Percentiles rank a stretch among this genome's conserved stretches.
Evolutionary conservation across 1,284 basidiomycete species (phyloP).

Genomic region (Marasmius fiardii): DNA sequence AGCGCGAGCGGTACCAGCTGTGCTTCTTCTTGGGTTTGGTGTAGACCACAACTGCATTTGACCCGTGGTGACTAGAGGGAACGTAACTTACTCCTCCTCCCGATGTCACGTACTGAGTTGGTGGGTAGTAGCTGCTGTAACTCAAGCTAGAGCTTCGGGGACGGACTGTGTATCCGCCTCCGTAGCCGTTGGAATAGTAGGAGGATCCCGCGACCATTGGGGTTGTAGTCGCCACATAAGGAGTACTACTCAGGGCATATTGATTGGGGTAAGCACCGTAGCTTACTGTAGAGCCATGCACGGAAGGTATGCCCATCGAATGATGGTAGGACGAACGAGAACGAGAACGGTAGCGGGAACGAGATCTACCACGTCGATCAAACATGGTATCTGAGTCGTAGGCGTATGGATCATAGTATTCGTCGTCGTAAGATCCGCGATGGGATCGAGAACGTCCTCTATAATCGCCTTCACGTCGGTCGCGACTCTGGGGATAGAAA

Average conservation of each 20-base stretch:
- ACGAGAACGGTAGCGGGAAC: constrained; percentile 25
- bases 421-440: constrained; percentile 25
- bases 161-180: constrained; percentile 2
- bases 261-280: constrained; percentile 21
- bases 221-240: background rate
- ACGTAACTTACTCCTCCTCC: constrained; percentile 7
- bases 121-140: constrained; percentile 4
- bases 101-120: constrained; percentile 12
- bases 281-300: constrained; percentile 18
- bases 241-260: background rate
- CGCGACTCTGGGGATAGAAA: constrained; percentile 26
- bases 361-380: constrained; percentile 23
- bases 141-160: constrained; percentile 10
- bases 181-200: background rate
- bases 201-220: background rate
- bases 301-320: constrained; percentile 21
- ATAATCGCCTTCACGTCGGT: constrained; percentile 23
- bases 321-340: constrained; percentile 24
- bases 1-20: constrained; percentile 22
- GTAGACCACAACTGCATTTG: constrained; percentile 30
- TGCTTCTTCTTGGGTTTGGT: constrained; percentile 25
- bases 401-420: constrained; percentile 30
- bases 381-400: constrained; percentile 16
- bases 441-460: constrained; percentile 30
- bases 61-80: constrained; percentile 8